Conservation (phyloP, 441 rosid genomes). For the Corymbia calophylla region DNA sequence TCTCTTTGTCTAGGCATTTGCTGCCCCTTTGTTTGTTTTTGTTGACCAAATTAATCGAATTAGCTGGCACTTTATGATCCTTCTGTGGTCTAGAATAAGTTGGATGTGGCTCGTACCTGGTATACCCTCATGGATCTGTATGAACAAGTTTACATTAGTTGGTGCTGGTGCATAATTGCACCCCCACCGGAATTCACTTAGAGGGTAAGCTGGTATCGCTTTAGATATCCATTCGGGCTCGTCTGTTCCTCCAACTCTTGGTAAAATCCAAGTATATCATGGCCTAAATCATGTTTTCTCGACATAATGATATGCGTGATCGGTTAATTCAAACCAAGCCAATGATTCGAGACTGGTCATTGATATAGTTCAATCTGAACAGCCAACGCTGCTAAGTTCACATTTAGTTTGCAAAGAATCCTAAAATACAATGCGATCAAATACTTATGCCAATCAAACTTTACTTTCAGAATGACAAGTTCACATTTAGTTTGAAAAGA, state of each 20-base stretch:
- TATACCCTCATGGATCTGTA: background rate
- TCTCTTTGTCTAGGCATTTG: background rate
- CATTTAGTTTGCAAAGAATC: background rate
- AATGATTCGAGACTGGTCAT: background rate
- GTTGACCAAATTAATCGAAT: background rate
- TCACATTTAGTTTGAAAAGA: too few species aligned
- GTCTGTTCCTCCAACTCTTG: background rate
- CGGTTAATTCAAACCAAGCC: background rate
- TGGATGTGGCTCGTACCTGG: background rate
- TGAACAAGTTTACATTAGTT: background rate
- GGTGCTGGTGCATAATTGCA: background rate
- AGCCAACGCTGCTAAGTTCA: background rate
- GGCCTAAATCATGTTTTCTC: background rate
- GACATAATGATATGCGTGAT: background rate
- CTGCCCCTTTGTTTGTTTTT: background rate
- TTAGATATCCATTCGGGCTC: background rate
- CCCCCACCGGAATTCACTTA: background rate
- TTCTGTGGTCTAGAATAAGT: background rate
- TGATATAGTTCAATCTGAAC: background rate
- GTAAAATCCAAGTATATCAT: background rate
- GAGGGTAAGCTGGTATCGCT: background rate
- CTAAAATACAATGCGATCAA: background rate
- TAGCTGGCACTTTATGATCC: background rate
- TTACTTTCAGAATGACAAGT: background rate
- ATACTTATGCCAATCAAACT: background rate